Evolutionary conservation across 352 stramenopile genomes (phyloP), one percentile per base, ranked within the genome.

Genomic region (Phytophthora kernoviae): DNA sequence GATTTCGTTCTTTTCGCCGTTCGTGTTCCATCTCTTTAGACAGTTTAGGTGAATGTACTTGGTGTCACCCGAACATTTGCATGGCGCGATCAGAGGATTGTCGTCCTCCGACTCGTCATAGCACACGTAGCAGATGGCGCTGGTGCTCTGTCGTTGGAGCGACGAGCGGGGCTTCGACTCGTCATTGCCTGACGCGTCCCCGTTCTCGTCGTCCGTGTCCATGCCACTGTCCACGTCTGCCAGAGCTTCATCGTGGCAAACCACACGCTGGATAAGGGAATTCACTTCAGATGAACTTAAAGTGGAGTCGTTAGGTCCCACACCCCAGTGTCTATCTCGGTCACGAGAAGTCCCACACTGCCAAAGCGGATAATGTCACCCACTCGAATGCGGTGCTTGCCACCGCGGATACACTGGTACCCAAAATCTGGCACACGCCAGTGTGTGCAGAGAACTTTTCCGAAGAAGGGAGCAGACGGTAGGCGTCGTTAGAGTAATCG

Each of bases 11-110:
- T 93, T 93, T 60, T 95, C 86, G 14, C 84, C 84, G 58, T 95
- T 95, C 14, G 84, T 95, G 74, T 98, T 96, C 92, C 93, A 98
- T 44, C 96, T 95, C 53, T 97, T 95, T 24, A 98, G 80, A 61
- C 94, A 98, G 62, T 98, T 96, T 8, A 98, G 78, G 52, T 98
- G 94, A 17, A 98, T 96, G 81, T 98, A 98, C 66, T 96, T 96
- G 34, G 94, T 98, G 69, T 98, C 94, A 15, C 94, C 94, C 58
- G 81, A 94, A 59, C 94, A 98, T 64, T 98, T 98, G 79, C 94
- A 98, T 0, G 94, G 94, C 26, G 93, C 89, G 41, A 98, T 98
- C 37, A 98, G 71, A 32, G 94, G 94, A 65, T 98, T 95, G 56
- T 85, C 82, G 15, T 95, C 84, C 58, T 93, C 84, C 9, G 80